Percentiles rank a stretch among this genome's conserved stretches.
Conservation (phyloP, 768 basidiomycete species). For the Chalciporus pseudorubinellus region DNA sequence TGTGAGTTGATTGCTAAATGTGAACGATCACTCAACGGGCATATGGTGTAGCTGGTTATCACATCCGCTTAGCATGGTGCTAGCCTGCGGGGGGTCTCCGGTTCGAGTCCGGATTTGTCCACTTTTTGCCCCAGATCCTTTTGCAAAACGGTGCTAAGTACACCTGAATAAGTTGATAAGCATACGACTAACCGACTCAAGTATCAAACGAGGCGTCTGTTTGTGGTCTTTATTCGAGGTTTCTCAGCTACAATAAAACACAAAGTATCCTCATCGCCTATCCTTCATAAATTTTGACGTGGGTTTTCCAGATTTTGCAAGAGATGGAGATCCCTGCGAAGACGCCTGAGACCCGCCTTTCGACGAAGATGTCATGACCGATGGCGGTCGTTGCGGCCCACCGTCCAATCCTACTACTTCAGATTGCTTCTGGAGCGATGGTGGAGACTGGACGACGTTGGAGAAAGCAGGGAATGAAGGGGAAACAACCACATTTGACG, state of each 20-base stretch:
- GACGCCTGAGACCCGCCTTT: conserved; percentile 5
- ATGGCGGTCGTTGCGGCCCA: conserved; percentile 31
- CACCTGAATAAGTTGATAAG: too few species aligned
- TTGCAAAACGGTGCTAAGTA: too few species aligned
- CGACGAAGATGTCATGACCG: conserved; percentile 12
- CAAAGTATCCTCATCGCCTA: conserved; percentile 16
- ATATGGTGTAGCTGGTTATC: conserved; percentile 42
- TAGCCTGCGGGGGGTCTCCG: conserved; percentile 7
- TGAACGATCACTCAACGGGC: conserved; percentile 18
- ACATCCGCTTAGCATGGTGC: conserved; percentile 33
- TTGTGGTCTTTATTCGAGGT: background rate
- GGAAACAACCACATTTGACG: background rate
- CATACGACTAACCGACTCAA: too few species aligned
- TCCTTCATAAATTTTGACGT: conserved; percentile 36
- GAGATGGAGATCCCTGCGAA: background rate
- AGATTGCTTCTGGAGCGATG: conserved; percentile 11
- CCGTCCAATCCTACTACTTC: conserved; percentile 6
- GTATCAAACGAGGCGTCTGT: background rate
- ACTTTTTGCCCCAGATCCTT: conserved; percentile 1
- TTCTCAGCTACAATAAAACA: background rate
- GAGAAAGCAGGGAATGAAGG: conserved; percentile 4
- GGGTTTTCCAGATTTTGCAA: conserved; percentile 18
- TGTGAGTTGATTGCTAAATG: conserved; percentile 14
- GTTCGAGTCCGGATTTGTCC: conserved; percentile 14
- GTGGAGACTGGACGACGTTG: conserved; percentile 16